Conservation (phyloP, 2,329 filamentous ascomycete genomes). For the Cladophialophora bantiana region DNA sequence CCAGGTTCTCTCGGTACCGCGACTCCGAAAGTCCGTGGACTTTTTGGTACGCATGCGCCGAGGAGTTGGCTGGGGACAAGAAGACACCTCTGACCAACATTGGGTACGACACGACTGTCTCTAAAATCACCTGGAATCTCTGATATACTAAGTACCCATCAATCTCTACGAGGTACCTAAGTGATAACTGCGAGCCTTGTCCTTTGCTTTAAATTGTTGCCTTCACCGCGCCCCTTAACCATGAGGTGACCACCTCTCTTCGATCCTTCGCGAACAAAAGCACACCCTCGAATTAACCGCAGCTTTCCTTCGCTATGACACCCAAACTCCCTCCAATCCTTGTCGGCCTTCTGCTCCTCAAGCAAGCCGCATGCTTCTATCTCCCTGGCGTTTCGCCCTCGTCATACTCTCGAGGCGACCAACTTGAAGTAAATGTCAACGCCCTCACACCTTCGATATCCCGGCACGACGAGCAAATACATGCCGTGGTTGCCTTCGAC, state of each 20-base stretch:
- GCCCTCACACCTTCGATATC: slow-evolving; percentile 85
- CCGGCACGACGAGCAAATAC: slow-evolving; percentile 77
- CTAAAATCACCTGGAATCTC: background rate
- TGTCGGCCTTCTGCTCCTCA: slow-evolving; percentile 22
- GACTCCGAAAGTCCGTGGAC: slow-evolving; percentile 1
- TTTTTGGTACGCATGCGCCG: background rate
- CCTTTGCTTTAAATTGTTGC: background rate
- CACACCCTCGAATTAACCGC: background rate
- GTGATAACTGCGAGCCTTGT: background rate
- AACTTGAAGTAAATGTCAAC: slow-evolving; percentile 90
- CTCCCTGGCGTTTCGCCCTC: slow-evolving; percentile 94
- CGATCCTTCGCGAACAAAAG: background rate
- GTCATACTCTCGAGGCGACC: slow-evolving; percentile 80
- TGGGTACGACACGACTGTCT: background rate
- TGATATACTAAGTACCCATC: background rate
- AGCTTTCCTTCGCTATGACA: slow-evolving; percentile 18
- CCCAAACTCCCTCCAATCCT: slow-evolving; percentile 21
- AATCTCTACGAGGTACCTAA: background rate
- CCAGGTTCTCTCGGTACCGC: background rate
- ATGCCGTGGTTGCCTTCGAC: slow-evolving; percentile 94
- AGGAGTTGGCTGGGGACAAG: background rate
- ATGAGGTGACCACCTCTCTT: slow-evolving; percentile 17
- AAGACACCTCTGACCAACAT: background rate
- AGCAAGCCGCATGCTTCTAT: slow-evolving; percentile 73
- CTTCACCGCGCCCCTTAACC: background rate